Conservation (phyloP, 1,284 basidiomycete genomes). For the Trichosporon inkin region DNA sequence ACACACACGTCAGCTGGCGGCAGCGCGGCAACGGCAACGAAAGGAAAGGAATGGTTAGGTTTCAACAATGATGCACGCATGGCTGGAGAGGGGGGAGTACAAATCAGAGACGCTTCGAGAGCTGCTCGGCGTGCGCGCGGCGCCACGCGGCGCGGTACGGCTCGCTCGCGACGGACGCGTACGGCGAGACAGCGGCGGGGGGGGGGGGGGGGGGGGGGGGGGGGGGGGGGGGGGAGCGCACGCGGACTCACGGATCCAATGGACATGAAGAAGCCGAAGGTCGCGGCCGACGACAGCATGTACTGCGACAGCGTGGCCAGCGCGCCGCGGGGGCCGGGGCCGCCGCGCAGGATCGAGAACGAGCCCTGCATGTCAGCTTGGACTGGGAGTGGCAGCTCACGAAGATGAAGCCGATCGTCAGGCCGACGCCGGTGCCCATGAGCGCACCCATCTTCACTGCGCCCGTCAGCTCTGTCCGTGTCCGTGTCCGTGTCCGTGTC, state of each 20-base stretch:
- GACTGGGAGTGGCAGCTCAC: conserved; percentile 39
- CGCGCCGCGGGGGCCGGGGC: conserved; percentile 78
- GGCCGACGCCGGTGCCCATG: conserved; percentile 82
- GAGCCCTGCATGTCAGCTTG: conserved; percentile 18
- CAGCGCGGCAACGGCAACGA: too few relatives aligned
- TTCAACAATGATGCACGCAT: too few relatives aligned
- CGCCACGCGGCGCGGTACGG: conserved; percentile 17
- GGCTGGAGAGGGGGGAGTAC: too few relatives aligned
- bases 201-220: conserved; percentile 23
- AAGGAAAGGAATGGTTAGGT: too few relatives aligned
- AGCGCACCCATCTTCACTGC: conserved; percentile 78
- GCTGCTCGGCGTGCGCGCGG: conserved; percentile 13
- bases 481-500: too few relatives aligned
- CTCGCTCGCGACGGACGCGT: conserved; percentile 8
- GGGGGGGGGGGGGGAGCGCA: neutral
- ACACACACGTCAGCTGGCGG: too few relatives aligned
- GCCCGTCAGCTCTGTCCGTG: neutral
- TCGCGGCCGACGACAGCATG: conserved; percentile 63
- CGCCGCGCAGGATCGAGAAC: conserved; percentile 78
- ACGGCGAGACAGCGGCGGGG: conserved; percentile 12
- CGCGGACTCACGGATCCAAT: conserved; percentile 47
- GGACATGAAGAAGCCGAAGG: conserved; percentile 52
- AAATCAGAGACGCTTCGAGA: neutral
- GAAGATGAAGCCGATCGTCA: conserved; percentile 95
- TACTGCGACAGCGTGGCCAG: conserved; percentile 87